phyloP scores from a whole-genome alignment of 176 grass and related monocot genomes.

The Hordeum vulgare region DNA sequence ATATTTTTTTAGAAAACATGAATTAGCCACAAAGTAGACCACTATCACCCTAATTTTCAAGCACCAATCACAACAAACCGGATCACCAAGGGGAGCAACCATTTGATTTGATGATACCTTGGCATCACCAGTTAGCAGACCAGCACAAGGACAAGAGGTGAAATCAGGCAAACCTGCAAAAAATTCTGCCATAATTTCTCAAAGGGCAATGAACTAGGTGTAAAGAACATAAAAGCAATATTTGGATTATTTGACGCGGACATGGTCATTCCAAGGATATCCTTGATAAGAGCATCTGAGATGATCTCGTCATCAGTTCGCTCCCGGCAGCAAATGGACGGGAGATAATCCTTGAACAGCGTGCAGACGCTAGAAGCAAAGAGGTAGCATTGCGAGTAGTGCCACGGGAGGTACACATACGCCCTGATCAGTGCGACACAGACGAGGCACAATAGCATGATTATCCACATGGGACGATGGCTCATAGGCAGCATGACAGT shows the following conservation, averaged over 20 bases:
- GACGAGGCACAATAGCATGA: slow-evolving; percentile 71
- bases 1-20: too few relatives aligned
- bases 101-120: too few relatives aligned
- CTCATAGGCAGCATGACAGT: slow-evolving; percentile 44
- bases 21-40: too few relatives aligned
- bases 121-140: too few relatives aligned
- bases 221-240: slow-evolving; percentile 95
- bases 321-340: slow-evolving; percentile 39
- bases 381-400: slow-evolving; percentile 81
- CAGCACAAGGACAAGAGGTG: not conserved
- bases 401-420: slow-evolving; percentile 62
- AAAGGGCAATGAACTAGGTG: slow-evolving; percentile 82
- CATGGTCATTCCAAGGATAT: slow-evolving; percentile 71
- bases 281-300: slow-evolving; percentile 52
- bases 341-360: slow-evolving; percentile 77
- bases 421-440: slow-evolving; percentile 59
- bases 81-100: too few relatives aligned
- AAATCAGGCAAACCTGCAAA: slow-evolving; percentile 55
- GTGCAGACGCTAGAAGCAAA: slow-evolving; percentile 59
- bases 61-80: too few relatives aligned
- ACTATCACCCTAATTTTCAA: too few relatives aligned
- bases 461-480: slow-evolving; percentile 85
- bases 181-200: slow-evolving; percentile 96
- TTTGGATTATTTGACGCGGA: slow-evolving; percentile 55
- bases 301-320: slow-evolving; percentile 76